Evolutionary conservation across 371 early-diverging fungal species (phyloP), one percentile per base, ranked within the genome.

Genomic region (Mucor mucedo): DNA sequence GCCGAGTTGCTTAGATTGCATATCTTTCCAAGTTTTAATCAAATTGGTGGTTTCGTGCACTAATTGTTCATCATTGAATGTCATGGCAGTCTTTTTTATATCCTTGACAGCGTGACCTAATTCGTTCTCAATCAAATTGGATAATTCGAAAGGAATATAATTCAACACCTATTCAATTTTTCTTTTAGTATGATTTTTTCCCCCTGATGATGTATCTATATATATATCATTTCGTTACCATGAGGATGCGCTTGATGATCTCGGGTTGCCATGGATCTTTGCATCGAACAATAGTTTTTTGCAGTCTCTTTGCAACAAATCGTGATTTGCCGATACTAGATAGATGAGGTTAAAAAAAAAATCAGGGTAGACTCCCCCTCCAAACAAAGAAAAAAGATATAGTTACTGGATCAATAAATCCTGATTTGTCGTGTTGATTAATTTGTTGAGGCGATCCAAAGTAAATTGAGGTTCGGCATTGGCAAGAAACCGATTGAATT

Each of bases 121-220:
- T 7, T 45, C 32, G 35, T 62, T 59, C 45, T 50, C 40, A 9
- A 50, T 50, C 28, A 70, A 58, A 29, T 40, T 52, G 28, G 61
- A 58, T n/a, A 61, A 54, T 27, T 63, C 52, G 47, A 60, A 60
- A 7, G 69, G 69, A 16, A 69, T 33, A 47, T 60, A 50, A 3
- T 52, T 29, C 13, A 69, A 33, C 3, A 57, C 40, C 69, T 69
- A 8, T 21, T 54, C 8, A 21, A 14, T 10, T 14, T 44, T 44
- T 13, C 16, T 14, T 5, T 44, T n/a, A n/a, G 5, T 44, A 2
- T 14, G 21, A 21, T 21, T 21, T 21, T 21, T 21, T 21, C 21
- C 21, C 21, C 21, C 21, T 21, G 21, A 21, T 21, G 21, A 21
- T 21, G 21, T 21, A 21, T n/a, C n/a, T 21, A 21, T 21, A 21